phyloP scores from a whole-genome alignment of 768 basidiomycete genomes.

The Leccinellum albellum region DNA sequence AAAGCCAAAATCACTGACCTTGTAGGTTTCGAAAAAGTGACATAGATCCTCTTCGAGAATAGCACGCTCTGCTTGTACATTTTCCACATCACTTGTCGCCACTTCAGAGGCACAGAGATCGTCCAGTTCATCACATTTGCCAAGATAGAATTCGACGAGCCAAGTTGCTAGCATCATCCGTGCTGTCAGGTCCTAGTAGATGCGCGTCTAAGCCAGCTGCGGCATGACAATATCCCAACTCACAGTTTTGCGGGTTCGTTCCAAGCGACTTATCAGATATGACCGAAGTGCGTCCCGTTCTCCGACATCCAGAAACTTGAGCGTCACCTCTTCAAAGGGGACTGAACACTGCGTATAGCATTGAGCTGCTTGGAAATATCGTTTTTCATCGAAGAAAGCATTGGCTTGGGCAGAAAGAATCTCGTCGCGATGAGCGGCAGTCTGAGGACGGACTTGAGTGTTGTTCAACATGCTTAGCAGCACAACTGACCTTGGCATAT shows the following conservation, averaged over 20 bases:
- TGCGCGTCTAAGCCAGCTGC: neutral
- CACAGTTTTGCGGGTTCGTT: slow-evolving; percentile 79
- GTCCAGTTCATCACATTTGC: slow-evolving; percentile 94
- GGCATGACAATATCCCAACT: slow-evolving; percentile 20
- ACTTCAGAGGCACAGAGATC: slow-evolving; percentile 89
- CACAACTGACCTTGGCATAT: slow-evolving; percentile 68
- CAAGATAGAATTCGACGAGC: slow-evolving; percentile 96
- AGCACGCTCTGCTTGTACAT: slow-evolving; percentile 70
- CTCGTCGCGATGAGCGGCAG: slow-evolving; percentile 79
- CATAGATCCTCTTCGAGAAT: slow-evolving; percentile 91
- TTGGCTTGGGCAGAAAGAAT: slow-evolving; percentile 83
- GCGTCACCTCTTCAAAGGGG: slow-evolving; percentile 85
- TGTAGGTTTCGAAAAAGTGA: slow-evolving; percentile 92
- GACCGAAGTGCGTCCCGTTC: slow-evolving; percentile 89
- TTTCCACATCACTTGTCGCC: slow-evolving; percentile 77
- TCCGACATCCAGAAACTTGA: slow-evolving; percentile 84
- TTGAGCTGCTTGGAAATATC: slow-evolving; percentile 90
- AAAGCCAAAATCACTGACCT: slow-evolving; percentile 44
- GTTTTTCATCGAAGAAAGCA: slow-evolving; percentile 69
- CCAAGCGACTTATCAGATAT: slow-evolving; percentile 84
- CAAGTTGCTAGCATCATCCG: slow-evolving; percentile 98
- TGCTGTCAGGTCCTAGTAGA: slow-evolving; percentile 77
- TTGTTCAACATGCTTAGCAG: neutral
- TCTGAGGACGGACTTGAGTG: slow-evolving; percentile 42
- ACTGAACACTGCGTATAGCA: slow-evolving; percentile 86